Conservation (phyloP, 2,329 filamentous ascomycete species). For the Colletotrichum siamense region DNA sequence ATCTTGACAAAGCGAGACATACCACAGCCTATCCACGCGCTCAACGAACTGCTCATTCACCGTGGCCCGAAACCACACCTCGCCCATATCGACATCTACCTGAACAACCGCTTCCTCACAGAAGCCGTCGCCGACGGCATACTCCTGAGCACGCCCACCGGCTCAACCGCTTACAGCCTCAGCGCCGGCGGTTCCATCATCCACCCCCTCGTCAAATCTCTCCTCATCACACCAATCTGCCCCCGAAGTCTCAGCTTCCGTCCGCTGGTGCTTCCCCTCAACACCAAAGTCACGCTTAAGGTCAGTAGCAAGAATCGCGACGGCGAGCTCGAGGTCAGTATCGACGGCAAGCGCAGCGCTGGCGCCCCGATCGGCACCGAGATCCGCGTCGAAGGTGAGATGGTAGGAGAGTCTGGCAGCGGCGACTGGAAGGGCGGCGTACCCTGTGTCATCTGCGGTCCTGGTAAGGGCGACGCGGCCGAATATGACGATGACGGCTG, state of each 20-base stretch:
- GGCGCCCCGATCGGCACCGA: constrained; percentile 80
- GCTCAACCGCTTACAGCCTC: constrained; percentile 94
- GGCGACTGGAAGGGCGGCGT: constrained; percentile 76
- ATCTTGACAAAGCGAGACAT: constrained; percentile 10
- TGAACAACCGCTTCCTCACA: constrained; percentile 88
- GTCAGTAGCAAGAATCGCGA: constrained; percentile 83
- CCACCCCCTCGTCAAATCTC: constrained; percentile 86
- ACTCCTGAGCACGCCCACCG: constrained; percentile 91
- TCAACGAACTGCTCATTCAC: constrained; percentile 96
- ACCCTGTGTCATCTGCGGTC: constrained; percentile 82
- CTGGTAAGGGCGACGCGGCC: constrained; percentile 46
- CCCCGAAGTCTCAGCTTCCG: constrained; percentile 91
- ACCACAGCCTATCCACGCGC: constrained; percentile 66
- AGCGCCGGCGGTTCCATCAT: constrained; percentile 92
- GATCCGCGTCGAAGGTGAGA: constrained; percentile 86
- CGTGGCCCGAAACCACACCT: constrained; percentile 89
- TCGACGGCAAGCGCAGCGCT: constrained; percentile 75
- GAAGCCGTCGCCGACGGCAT: constrained; percentile 96
- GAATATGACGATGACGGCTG: constrained; percentile 83
- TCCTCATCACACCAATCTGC: constrained; percentile 93
- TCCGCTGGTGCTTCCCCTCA: constrained; percentile 85
- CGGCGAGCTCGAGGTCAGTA: constrained; percentile 77
- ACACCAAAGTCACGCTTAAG: constrained; percentile 81
- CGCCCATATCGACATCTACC: constrained; percentile 88
- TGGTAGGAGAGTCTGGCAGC: constrained; percentile 61